Conservation (phyloP, 768 basidiomycete genomes). For the Rhodotorula graminis region DNA sequence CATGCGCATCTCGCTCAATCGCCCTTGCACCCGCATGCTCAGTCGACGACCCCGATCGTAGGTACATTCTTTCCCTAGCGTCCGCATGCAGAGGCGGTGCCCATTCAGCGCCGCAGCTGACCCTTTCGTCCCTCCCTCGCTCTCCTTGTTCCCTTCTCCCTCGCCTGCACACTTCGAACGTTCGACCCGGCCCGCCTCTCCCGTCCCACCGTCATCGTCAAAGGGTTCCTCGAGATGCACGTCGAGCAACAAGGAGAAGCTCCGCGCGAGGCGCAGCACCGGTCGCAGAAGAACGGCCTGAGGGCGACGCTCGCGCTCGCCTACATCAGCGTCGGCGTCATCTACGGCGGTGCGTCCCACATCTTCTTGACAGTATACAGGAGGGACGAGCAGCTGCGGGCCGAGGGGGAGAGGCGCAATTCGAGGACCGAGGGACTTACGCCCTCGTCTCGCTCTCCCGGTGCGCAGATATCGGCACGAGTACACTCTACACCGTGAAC, state of each 20-base stretch:
- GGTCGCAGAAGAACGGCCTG: neutral
- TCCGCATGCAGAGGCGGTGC: no score
- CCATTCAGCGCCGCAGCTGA: neutral
- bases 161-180: neutral
- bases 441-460: neutral
- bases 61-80: no score
- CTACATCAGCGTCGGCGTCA: conserved; percentile 11
- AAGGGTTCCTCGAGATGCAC: no score
- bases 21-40: no score
- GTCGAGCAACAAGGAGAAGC: neutral
- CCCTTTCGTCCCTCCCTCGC: neutral
- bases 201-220: no score
- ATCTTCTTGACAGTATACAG: no score
- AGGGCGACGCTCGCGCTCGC: neutral
- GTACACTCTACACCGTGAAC: conserved; percentile 62
- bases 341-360: conserved; percentile 12
- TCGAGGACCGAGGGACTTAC: no score
- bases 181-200: neutral
- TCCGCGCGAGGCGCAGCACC: neutral
- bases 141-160: no score
- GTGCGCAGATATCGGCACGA: conserved; percentile 50
- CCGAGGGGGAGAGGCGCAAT: no score
- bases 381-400: no score
- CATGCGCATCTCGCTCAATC: no score
- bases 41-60: no score